Evolutionary conservation across 345 rosid genomes (phyloP).

Genomic region (Rhodamnia argentea): DNA sequence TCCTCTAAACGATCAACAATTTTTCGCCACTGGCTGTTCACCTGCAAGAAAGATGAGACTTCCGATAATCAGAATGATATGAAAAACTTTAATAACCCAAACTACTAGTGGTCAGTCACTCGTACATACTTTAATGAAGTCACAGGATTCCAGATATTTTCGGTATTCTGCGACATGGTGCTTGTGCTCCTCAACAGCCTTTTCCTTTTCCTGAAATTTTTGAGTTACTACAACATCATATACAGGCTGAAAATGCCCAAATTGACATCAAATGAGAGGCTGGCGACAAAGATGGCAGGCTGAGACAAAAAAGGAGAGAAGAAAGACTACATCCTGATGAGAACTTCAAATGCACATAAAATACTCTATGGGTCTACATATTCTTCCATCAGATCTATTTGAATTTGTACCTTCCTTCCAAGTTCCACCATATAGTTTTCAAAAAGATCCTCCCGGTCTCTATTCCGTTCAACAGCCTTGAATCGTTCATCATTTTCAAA

Average conservation of each 20-base stretch:
- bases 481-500: conserved; percentile 93
- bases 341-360: background rate
- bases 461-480: conserved; percentile 78
- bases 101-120: background rate
- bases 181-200: conserved; percentile 72
- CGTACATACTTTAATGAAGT: conserved; percentile 71
- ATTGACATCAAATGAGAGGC: background rate
- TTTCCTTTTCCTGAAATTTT: conserved; percentile 73
- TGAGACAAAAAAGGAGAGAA: background rate
- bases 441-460: conserved; percentile 93
- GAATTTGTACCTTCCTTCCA: conserved; percentile 65
- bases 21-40: conserved; percentile 83
- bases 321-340: background rate
- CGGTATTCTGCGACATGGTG: conserved; percentile 52
- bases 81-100: background rate
- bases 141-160: conserved; percentile 79
- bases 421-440: conserved; percentile 81
- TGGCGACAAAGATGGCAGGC: background rate
- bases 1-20: conserved; percentile 85
- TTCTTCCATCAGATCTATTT: background rate
- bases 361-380: background rate
- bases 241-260: background rate
- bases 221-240: background rate
- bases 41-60: conserved; percentile 35
- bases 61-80: background rate